Base-by-base conservation (phyloP, 1,284 basidiomycete genomes). In the Paramarasmius palmivorus region DNA sequence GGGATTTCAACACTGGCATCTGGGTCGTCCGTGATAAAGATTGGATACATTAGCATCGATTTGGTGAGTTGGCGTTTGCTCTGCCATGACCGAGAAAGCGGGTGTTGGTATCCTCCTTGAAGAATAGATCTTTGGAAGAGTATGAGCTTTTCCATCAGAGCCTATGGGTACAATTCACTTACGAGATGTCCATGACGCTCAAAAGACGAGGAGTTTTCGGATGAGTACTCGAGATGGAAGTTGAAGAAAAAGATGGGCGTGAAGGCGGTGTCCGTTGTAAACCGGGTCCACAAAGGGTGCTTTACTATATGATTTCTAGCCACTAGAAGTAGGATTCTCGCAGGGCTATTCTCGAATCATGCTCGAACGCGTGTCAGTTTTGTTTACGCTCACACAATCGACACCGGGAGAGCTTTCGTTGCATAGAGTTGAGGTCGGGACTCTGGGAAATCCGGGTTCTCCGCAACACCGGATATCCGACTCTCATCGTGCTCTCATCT, bases 11-110 rank as follows among this genome's bases (percentile, higher is more conserved):
- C 83, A 66, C 84, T 83, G 9, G 92, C 91, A 52, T 94, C 81
- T 1, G 92, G 87, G 58, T 96, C 92, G 69, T 97, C 95, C 17
- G 93, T 93, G 65, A 98, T 91, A 70, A 98, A 97, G 65, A 98
- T 94, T 9, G 95, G 95, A 72, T 97, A 98, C 90, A 97, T 97
- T 71, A 98, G 80, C 94, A 96, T 96, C 56, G 83, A 83, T 71
- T 95, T 95, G 34, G 86, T 88, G 63, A 95, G 81, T 53, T 79
- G 79, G 53, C 86, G 81, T 53, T 83, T 79, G 42, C 81, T 78
- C 72, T 97, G 95, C 84, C 91, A 94, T 72, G 84, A 81, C 39
- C 95, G 87, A 14, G 92, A 82, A 55, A 93, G 81, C 4, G 94
- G 90, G 72, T 96, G 93, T 59, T 92, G 87, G 74, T 95, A 95